Evolutionary conservation across 2,329 filamentous ascomycete species (phyloP), one percentile per base, ranked within the genome.

Genomic region (Ascocoryne sarcoides): DNA sequence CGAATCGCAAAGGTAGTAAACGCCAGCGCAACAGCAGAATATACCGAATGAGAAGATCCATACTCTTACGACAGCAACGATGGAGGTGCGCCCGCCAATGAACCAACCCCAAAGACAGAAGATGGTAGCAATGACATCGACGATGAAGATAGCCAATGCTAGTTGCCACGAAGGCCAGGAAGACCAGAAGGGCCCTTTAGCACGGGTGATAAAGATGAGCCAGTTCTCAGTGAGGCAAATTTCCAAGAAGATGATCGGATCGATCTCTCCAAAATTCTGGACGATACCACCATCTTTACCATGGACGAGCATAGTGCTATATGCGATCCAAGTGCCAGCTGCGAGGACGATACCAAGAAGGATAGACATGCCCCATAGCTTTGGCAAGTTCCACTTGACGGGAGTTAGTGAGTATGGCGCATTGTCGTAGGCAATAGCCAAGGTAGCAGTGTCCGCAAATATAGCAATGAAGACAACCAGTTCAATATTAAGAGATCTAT

Each of bases 131-230:
- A 93, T 66, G 54, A 92, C 73, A 59, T 94, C 86, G 57, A 94
- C 87, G 36, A 86, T 52, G 35, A 92, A 61, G 50, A 94, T 87
- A 49, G 87, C 87, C 47, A 80, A 80, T 40, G 71, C 64, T 32
- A 94, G 71, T 65, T 93, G 84, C 83, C 85, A 89, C 46, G 86
- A 93, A 45, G 88, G 87, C 44, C 87, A 76, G 17, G 84, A 89
- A 3, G 84, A 88, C 86, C 86, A 93, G 75, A 93, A 90, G 40
- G 86, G 85, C 58, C 87, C 86, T 65, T 89, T 89, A 66, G 86
- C 83, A 73, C 88, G 86, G 50, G 87, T 94, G 67, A 94, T 90
- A 71, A 95, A 93, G 66, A 95, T 95, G 38, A 94, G 75, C 87
- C 88, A 94, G 70, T 93, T 95, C 73, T 94, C 85, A 45, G 87